A percentile compares a stretch with the other conserved stretches of the same genome.
phyloP scores from a whole-genome alignment of 2,329 filamentous ascomycete species.

The Sclerotinia nivalis region DNA sequence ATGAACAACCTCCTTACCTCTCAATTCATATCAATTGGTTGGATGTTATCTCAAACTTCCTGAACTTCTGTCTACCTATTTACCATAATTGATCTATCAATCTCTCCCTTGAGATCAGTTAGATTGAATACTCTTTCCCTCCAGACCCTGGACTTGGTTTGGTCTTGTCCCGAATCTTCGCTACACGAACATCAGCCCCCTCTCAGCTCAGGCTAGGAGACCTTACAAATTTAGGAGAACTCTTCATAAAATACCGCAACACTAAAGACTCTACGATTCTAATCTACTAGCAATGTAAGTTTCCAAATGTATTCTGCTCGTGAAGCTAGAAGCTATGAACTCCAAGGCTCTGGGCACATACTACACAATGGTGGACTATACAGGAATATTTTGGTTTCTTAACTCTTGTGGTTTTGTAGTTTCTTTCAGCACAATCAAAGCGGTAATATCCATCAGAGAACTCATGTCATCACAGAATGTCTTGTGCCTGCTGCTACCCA shows the following conservation, averaged over 20 bases:
- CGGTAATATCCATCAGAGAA: background rate
- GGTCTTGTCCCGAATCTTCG: background rate
- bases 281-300: background rate
- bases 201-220: too few relatives aligned
- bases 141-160: background rate
- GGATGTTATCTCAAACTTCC: rapidly evolving
- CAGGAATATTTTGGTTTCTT: too few relatives aligned
- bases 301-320: background rate
- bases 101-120: background rate
- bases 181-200: background rate
- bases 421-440: rapidly evolving
- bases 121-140: background rate
- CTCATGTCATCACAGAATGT: background rate
- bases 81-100: background rate
- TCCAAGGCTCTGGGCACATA: background rate
- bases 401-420: too few relatives aligned
- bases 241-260: background rate
- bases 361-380: background rate
- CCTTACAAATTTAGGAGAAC: background rate
- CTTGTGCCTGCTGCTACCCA: background rate
- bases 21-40: too few relatives aligned
- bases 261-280: too few relatives aligned
- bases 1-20: too few relatives aligned
- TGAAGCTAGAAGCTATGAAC: background rate
- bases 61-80: background rate